phyloP scores from a whole-genome alignment of 805 yeast species.

The Zygosaccharomyces rouxii region DNA sequence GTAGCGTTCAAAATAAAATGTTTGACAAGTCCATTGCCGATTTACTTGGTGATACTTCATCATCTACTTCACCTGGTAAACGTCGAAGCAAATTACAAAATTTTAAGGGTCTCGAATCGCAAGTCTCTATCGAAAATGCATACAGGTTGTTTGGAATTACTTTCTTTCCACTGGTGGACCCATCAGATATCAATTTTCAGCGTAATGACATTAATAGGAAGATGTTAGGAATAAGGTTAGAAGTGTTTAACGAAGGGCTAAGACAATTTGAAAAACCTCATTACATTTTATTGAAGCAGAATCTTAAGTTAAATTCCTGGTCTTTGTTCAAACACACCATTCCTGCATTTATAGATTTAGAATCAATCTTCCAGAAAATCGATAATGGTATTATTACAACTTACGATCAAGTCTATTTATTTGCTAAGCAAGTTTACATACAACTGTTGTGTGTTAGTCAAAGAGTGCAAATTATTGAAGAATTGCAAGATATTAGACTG shows the following conservation, averaged over 20 bases:
- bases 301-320: constrained; percentile 31
- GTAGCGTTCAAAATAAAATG: constrained; percentile 19
- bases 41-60: constrained; percentile 18
- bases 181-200: constrained; percentile 22
- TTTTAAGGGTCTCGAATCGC: neutral
- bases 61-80: constrained; percentile 30
- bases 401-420: constrained; percentile 23
- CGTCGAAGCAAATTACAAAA: constrained; percentile 13
- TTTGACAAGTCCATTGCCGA: constrained; percentile 27
- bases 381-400: constrained; percentile 14
- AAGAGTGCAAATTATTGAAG: constrained; percentile 16
- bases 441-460: constrained; percentile 14
- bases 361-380: constrained; percentile 16
- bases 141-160: constrained; percentile 40
- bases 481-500: constrained; percentile 13
- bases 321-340: constrained; percentile 37
- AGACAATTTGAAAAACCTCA: constrained; percentile 35
- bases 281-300: constrained; percentile 35
- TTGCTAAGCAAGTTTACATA: constrained; percentile 27
- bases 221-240: constrained; percentile 40
- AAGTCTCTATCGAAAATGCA: constrained; percentile 32
- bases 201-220: constrained; percentile 14
- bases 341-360: constrained; percentile 30
- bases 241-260: constrained; percentile 31
- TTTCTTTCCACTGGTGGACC: constrained; percentile 38